Conservation (phyloP, 306 rosid species). For the Inga leiocalycina region DNA sequence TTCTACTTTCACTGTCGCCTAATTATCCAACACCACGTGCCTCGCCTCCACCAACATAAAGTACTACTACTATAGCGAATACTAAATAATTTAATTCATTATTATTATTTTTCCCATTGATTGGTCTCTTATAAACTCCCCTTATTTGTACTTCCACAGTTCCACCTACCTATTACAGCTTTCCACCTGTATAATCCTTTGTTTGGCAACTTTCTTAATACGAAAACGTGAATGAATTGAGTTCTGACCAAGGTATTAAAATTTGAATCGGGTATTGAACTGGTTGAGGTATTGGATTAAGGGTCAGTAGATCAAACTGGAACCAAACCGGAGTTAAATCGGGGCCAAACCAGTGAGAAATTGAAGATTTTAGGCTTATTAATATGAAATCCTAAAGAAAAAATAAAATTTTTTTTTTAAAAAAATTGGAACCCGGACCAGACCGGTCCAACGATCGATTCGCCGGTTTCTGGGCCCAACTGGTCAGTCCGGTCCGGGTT, state of each 20-base stretch:
- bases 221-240: not conserved
- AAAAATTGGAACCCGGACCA: no score
- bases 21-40: conserved; percentile 7
- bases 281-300: no score
- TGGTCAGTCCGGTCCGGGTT: no score
- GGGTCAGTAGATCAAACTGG: no score
- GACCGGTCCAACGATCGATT: no score
- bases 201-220: not conserved
- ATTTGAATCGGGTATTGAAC: no score
- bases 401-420: no score
- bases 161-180: not conserved
- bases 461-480: no score
- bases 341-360: no score
- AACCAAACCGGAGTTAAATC: no score
- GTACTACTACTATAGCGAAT: not conserved
- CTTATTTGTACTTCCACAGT: not conserved
- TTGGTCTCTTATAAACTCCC: not conserved
- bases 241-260: not conserved
- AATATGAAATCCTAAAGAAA: no score
- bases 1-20: not conserved
- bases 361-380: no score
- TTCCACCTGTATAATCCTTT: not conserved
- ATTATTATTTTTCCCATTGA: not conserved
- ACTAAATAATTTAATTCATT: not conserved
- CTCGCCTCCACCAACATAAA: not conserved